Evolutionary conservation across 305 asterid genomes (phyloP).

Genomic region (Fraxinus greggii): DNA sequence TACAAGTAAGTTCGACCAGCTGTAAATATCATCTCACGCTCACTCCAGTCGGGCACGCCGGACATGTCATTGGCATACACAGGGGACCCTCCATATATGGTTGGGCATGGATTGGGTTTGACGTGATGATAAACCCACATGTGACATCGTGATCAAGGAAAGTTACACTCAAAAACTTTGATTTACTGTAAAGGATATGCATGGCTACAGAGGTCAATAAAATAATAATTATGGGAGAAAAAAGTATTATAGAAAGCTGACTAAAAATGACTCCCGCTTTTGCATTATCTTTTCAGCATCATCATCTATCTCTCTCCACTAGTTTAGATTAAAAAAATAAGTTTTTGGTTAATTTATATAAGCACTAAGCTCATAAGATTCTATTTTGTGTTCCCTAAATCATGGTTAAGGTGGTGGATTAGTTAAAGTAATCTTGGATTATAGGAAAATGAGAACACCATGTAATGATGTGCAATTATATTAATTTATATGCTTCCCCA

Average conservation of each 20-base stretch:
- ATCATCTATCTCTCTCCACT: conserved; percentile 34
- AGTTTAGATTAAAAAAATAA: neutral
- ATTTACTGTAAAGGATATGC: conserved; percentile 27
- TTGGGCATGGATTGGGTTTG: conserved; percentile 37
- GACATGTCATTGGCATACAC: neutral
- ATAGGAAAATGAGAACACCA: conserved; percentile 22
- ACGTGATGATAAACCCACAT: conserved; percentile 47
- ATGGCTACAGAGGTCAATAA: conserved; percentile 12
- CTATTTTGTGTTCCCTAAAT: conserved; percentile 22
- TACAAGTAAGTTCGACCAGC: neutral
- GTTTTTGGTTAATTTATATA: conserved; percentile 2
- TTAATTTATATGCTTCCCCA: neutral
- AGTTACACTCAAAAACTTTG: conserved; percentile 18
- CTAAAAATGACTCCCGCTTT: conserved; percentile 30
- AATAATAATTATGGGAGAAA: conserved; percentile 27
- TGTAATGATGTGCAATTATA: neutral
- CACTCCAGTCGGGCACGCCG: neutral
- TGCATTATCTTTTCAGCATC: conserved; percentile 27
- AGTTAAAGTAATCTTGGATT: conserved; percentile 15
- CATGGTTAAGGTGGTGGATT: conserved; percentile 28
- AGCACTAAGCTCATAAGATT: neutral
- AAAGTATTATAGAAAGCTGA: conserved; percentile 35
- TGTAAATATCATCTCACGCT: neutral
- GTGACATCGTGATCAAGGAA: conserved; percentile 52
- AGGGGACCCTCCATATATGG: neutral